Evolutionary conservation across 176 grass and related monocot genomes (phyloP), one percentile per base, ranked within the genome.

Genomic region (Phyllostachys edulis): DNA sequence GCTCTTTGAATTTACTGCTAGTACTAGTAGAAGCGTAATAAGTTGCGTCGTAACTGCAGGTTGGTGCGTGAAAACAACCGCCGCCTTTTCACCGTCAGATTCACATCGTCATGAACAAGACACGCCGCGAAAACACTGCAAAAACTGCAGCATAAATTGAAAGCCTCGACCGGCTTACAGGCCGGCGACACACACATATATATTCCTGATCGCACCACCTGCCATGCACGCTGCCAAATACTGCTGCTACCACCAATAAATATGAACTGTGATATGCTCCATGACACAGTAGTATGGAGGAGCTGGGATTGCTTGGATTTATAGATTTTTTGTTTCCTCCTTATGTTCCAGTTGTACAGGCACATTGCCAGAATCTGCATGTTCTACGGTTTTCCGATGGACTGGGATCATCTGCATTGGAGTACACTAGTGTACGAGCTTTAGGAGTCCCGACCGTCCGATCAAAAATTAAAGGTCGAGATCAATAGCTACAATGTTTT

Each of bases 11-110:
- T 63, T 44, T 12, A 57, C 2, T 42, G 6, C 41, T 14, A 4
- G 45, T 47, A 55, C 2, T 3, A 32, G 40, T 14, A 24, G 21
- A 8, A 10, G 41, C 11, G 32, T 34, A 71, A 40, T 39, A 38
- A 32, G 51, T 11, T 20, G 45, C 26, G 46, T 32, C 8, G 71
- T 71, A 32, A 52, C 32, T 54, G 81, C 68, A 9, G 24, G 52
- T 3, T 32, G 17, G 77, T 47, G 77, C 77, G 11, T 67, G 77
- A 66, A 67, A 51, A 67, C 61, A 67, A 47, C 26, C 77, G 38
- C 62, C 27, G n/a, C 42, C 61, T 66, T 66, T 37, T 27, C 45
- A 6, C 44, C 36, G 54, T n/a, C 54, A 3, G 54, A n/a, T n/a
- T 56, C 7, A n/a, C 54, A 29, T 18, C 36, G 9, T 6, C 23